These are phyloP conservation scores for Sonneratia caseolaris DNA, from an alignment of 345 rosid genomes.

Conservation along the genomic window DNA sequence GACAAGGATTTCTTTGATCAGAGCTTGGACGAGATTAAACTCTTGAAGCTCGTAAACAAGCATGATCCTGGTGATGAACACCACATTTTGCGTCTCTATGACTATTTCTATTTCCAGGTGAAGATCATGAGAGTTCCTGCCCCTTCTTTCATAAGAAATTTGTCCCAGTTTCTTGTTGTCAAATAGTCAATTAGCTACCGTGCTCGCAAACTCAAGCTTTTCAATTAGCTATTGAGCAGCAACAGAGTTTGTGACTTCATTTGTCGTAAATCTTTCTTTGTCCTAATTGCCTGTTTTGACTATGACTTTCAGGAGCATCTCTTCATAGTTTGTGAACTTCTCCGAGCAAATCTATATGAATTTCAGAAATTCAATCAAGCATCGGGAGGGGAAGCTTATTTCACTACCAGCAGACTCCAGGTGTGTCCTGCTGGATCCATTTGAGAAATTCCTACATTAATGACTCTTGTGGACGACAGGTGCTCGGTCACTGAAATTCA, in stretches of 20 bases:
- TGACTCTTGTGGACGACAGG: neutral
- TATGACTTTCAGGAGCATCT: slow-evolving; percentile 64
- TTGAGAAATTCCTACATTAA: too few species aligned
- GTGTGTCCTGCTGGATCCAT: slow-evolving; percentile 17
- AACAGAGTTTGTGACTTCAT: neutral
- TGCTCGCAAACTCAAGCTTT: too few species aligned
- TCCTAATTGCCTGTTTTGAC: slow-evolving; percentile 1
- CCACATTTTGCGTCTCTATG: slow-evolving; percentile 83
- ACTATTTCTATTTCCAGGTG: slow-evolving; percentile 95
- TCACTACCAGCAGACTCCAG: slow-evolving; percentile 66
- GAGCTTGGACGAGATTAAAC: slow-evolving; percentile 95
- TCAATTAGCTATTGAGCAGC: too few species aligned
- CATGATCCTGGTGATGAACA: slow-evolving; percentile 75
- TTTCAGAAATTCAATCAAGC: slow-evolving; percentile 85
- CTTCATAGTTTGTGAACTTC: slow-evolving; percentile 91
- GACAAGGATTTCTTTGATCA: slow-evolving; percentile 96
- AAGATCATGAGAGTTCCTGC: neutral
- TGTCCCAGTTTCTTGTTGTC: neutral
- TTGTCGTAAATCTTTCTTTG: neutral
- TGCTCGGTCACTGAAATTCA: neutral
- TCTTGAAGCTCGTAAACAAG: slow-evolving; percentile 76
- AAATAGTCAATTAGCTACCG: too few species aligned
- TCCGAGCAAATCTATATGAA: slow-evolving; percentile 75
- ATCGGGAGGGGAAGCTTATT: slow-evolving; percentile 71
- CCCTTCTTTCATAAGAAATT: neutral